Evolutionary conservation across 352 stramenopile species (phyloP).

Genomic region (Detonula confervacea): DNA sequence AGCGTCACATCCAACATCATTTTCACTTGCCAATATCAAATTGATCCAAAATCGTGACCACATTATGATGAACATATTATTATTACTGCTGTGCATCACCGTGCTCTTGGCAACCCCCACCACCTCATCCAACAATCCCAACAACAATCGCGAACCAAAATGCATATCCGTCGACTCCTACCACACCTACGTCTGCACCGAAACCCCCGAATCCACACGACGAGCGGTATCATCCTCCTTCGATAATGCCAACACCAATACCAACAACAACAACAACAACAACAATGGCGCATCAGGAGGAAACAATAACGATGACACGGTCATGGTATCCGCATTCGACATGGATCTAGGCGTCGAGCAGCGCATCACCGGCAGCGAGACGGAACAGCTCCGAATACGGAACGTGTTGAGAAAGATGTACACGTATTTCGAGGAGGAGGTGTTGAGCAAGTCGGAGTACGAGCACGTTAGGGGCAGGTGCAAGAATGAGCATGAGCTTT

Average conservation of each 20-base stretch:
- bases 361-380: slow-evolving; percentile 68
- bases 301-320: background rate
- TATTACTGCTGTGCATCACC: background rate
- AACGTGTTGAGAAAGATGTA: slow-evolving; percentile 64
- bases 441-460: slow-evolving; percentile 71
- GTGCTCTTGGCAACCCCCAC: background rate
- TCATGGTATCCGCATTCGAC: slow-evolving; percentile 6
- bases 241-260: background rate
- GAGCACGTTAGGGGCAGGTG: slow-evolving; percentile 60
- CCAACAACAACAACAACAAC: too few relatives aligned
- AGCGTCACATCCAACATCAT: too few relatives aligned
- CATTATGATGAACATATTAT: background rate
- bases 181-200: slow-evolving; percentile 34
- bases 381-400: slow-evolving; percentile 58
- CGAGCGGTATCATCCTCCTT: slow-evolving; percentile 12
- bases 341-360: slow-evolving; percentile 59
- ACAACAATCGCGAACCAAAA: slow-evolving; percentile 20
- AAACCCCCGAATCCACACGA: slow-evolving; percentile 15
- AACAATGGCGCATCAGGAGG: too few relatives aligned
- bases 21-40: too few relatives aligned
- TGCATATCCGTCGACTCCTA: slow-evolving; percentile 38
- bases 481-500: slow-evolving; percentile 58
- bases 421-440: slow-evolving; percentile 73
- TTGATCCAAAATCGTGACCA: background rate
- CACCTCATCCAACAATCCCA: background rate